Evolutionary conservation across 164 flowering plant species (phyloP).

Genomic region (Litsea cubeba): DNA sequence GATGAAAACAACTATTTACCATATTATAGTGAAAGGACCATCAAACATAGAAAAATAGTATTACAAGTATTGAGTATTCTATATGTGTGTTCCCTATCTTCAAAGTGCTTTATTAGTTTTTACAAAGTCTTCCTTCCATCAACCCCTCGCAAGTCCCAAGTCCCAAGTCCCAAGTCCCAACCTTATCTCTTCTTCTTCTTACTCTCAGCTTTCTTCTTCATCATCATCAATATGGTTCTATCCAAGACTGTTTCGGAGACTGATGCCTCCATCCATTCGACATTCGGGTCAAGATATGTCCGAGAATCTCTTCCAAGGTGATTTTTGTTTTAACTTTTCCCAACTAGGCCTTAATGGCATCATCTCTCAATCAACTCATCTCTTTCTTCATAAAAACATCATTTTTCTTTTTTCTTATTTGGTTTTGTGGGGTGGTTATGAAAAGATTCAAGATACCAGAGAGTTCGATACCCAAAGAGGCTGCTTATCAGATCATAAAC

Average conservation of each 20-base stretch:
- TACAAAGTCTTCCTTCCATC: neutral
- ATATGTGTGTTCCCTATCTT: no score
- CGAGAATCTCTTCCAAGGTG: constrained; percentile 21
- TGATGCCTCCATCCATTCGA: constrained; percentile 8
- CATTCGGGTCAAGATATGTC: constrained; percentile 25
- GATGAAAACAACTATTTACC: no score
- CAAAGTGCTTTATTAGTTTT: no score
- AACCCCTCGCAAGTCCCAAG: no score
- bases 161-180: no score
- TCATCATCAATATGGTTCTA: constrained; percentile 7
- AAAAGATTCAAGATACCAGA: constrained; percentile 23
- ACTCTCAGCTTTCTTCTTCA: neutral
- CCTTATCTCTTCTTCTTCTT: neutral
- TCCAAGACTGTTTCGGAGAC: constrained; percentile 1
- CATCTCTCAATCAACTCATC: neutral
- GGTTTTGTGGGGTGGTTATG: neutral
- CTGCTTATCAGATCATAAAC: constrained; percentile 27
- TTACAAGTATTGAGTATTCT: no score
- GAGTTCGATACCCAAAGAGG: constrained; percentile 25
- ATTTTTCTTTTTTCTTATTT: neutral
- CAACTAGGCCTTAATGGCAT: neutral
- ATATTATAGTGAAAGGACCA: no score
- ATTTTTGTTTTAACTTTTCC: no score
- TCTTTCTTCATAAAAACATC: neutral
- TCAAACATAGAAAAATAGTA: no score